Conservation (phyloP, 768 basidiomycete genomes). For the Pleurotus tuber-regium region DNA sequence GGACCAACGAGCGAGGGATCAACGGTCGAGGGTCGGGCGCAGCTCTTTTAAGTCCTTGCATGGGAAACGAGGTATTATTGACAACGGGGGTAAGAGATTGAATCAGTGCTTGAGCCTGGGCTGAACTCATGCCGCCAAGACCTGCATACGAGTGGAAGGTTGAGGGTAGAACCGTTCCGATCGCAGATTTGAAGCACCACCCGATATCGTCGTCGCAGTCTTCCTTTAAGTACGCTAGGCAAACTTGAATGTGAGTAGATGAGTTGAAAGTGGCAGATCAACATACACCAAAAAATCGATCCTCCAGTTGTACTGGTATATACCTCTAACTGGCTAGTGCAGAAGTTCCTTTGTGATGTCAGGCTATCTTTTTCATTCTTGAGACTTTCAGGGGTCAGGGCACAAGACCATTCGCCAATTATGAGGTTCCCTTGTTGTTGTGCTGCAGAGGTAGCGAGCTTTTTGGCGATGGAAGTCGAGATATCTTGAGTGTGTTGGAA, state of each 20-base stretch:
- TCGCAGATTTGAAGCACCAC: slow-evolving; percentile 69
- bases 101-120: slow-evolving; percentile 8
- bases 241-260: slow-evolving; percentile 5
- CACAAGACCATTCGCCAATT: slow-evolving; percentile 85
- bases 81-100: slow-evolving; percentile 9
- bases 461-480: slow-evolving; percentile 34
- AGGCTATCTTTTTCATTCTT: slow-evolving; percentile 42
- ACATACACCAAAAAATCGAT: slow-evolving; percentile 70
- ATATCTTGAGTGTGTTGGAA: slow-evolving; percentile 56
- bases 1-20: slow-evolving; percentile 12
- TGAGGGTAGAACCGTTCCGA: slow-evolving; percentile 53
- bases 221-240: slow-evolving; percentile 59
- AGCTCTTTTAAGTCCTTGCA: too few relatives aligned
- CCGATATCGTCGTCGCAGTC: slow-evolving; percentile 54
- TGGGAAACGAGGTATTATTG: too few relatives aligned
- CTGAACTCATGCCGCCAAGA: slow-evolving; percentile 10
- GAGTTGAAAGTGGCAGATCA: neutral
- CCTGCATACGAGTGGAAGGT: slow-evolving; percentile 51
- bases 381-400: slow-evolving; percentile 62
- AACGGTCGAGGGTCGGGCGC: slow-evolving; percentile 13
- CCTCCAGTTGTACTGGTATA: slow-evolving; percentile 58
- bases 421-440: slow-evolving; percentile 48
- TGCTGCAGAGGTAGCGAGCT: slow-evolving; percentile 22
- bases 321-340: slow-evolving; percentile 53
- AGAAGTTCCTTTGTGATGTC: slow-evolving; percentile 48